A percentile compares a stretch with the other conserved stretches of the same genome.
phyloP scores from a whole-genome alignment of 2,329 filamentous ascomycete species.

The Trichophyton rubrum region DNA sequence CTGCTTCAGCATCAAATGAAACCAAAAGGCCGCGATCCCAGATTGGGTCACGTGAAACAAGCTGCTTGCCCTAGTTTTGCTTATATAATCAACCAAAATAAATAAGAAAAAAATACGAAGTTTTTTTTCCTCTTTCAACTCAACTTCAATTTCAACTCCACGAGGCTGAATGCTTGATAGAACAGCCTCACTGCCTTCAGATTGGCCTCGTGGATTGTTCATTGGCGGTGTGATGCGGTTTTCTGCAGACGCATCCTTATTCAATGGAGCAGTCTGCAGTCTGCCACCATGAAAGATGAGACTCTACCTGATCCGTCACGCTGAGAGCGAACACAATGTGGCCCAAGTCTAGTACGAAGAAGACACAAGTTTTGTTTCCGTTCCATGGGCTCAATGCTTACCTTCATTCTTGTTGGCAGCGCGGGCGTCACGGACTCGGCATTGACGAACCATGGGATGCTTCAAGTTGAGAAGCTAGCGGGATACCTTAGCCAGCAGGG shows the following conservation, averaged over 20 bases:
- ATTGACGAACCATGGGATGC: slow-evolving; percentile 24
- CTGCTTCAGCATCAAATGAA: background rate
- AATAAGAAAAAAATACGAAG: background rate
- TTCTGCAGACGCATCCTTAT: background rate
- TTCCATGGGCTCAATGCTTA: slow-evolving; percentile 1
- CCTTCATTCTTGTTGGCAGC: slow-evolving; percentile 13
- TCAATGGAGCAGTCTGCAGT: background rate
- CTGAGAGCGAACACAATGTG: slow-evolving; percentile 82
- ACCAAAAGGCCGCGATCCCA: background rate
- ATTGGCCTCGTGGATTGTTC: background rate
- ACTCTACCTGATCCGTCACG: slow-evolving; percentile 70
- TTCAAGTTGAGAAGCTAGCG: slow-evolving; percentile 52
- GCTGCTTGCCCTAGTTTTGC: background rate
- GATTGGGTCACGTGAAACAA: background rate
- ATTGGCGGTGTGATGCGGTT: background rate
- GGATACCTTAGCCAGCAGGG: slow-evolving; percentile 51
- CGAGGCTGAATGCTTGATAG: background rate
- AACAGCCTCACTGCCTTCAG: background rate
- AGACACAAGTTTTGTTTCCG: background rate
- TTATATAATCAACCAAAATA: background rate
- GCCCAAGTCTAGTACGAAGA: slow-evolving; percentile 33
- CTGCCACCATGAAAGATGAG: slow-evolving; percentile 35
- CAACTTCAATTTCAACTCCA: background rate
- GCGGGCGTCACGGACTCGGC: background rate
- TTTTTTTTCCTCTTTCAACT: background rate